Base-by-base conservation (phyloP, 2,329 filamentous ascomycete genomes). In the Fusarium aywerte region DNA sequence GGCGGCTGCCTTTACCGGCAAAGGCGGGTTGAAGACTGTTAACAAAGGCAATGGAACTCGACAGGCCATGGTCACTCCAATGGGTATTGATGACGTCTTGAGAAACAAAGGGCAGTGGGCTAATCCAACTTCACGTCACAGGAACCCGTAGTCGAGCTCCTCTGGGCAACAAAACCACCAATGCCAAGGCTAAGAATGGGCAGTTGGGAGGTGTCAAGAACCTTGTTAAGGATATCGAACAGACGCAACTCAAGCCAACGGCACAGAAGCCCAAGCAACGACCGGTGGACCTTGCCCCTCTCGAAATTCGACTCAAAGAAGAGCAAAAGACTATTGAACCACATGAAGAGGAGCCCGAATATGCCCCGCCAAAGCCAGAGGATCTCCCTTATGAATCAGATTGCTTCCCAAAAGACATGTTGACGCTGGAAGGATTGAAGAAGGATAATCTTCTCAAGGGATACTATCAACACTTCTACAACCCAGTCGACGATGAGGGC, bases 161-260 rank as follows among this genome's bases (percentile, higher is more conserved):
- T 13, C 82, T 99, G 45, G 95, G 95, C 32, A 90, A 92, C 84
- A 99, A 99, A 80, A 98, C 95, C 2, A 98, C 96, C 51, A 99
- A 99, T 78, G 93, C 92, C 53, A 98, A 97, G 82, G 86, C 90
- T 61, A 87, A 84, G 75, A 84, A 83, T 48, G 85, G 89, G 68
- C 89, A 91, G 66, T 89, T 89, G 5, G 87, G 87, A 8, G 89
- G 86, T 29, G 89, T 86, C 31, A 90, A 89, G 72, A 81, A 81
- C 59, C 81, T 83, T 21, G 83, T 85, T 38, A 83, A 85, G 45
- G 87, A 89, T 59, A 78, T 86, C 48, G 89, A 89, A 66, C 90
- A 89, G 77, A 87, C 87, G 1, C 85, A 87, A 58, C 77, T 81
- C 18, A 89, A 87, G 66, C 85, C 85, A 5, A 89, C 87, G 4